Conservation (phyloP, 345 rosid species). For the Citrus inodora region DNA sequence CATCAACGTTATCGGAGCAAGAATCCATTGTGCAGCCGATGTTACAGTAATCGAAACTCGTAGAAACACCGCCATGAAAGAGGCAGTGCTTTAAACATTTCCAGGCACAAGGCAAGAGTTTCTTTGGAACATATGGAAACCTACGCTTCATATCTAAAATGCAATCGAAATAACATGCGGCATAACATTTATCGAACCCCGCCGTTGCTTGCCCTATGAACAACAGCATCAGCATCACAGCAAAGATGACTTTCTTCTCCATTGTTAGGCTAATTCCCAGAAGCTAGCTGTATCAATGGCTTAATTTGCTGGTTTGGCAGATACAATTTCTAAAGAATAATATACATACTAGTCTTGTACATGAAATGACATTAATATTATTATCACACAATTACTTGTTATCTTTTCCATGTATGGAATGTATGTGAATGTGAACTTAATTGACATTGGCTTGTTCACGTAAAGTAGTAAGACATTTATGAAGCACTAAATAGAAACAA, state of each 20-base stretch:
- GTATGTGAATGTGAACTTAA: background rate
- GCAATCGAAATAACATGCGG: background rate
- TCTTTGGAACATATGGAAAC: background rate
- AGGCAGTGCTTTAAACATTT: background rate
- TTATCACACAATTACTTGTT: background rate
- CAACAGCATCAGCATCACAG: background rate
- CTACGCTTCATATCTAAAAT: background rate
- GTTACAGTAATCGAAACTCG: too few species aligned
- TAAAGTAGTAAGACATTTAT: background rate
- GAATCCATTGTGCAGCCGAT: too few species aligned
- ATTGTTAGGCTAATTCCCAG: background rate
- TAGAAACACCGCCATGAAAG: background rate
- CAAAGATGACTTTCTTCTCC: background rate
- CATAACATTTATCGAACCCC: background rate
- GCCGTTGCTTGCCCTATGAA: background rate
- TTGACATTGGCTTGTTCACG: background rate
- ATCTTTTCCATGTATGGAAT: background rate
- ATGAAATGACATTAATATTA: background rate
- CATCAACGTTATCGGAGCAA: too few species aligned
- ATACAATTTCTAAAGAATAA: background rate
- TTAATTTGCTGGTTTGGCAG: background rate
- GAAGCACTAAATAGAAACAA: background rate
- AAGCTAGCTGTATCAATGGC: background rate
- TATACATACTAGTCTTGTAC: background rate
- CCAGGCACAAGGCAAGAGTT: conserved; percentile 7